Conservation (phyloP, 139 green algal genomes). For the Parachlorella kessleri region DNA sequence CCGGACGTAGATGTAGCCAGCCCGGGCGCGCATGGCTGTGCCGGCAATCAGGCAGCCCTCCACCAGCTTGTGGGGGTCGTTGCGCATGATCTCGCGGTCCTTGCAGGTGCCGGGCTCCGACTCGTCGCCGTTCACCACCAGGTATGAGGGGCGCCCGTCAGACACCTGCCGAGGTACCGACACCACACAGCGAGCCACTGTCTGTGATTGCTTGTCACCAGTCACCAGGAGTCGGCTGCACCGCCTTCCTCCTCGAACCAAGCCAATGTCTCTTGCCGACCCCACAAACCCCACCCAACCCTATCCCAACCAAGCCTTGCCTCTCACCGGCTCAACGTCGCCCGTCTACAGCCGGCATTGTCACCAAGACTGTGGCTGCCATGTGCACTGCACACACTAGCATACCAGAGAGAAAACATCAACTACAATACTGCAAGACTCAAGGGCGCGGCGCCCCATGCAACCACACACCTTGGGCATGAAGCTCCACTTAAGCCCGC, state of each 20-base stretch:
- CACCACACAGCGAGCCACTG: too few species aligned
- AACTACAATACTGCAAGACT: neutral
- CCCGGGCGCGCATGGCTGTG: slow-evolving; percentile 85
- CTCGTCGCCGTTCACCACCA: slow-evolving; percentile 98
- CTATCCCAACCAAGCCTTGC: too few species aligned
- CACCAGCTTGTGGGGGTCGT: slow-evolving; percentile 98
- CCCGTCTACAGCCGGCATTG: too few species aligned
- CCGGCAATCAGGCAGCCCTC: slow-evolving; percentile 97
- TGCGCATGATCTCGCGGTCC: slow-evolving; percentile 96
- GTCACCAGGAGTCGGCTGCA: too few species aligned
- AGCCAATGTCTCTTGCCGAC: too few species aligned
- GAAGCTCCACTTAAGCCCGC: slow-evolving; percentile 94
- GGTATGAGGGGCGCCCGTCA: slow-evolving; percentile 91
- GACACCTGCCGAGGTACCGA: slow-evolving; percentile 72
- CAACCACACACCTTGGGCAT: slow-evolving; percentile 87
- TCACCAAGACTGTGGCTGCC: too few species aligned
- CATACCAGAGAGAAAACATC: neutral
- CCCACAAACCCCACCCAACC: too few species aligned
- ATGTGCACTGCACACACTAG: too few species aligned
- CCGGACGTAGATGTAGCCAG: slow-evolving; percentile 95
- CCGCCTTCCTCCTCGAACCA: too few species aligned
- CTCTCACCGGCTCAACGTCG: too few species aligned
- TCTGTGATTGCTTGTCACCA: too few species aligned
- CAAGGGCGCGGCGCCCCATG: neutral
- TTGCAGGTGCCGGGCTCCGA: slow-evolving; percentile 98